Percentiles rank a stretch among this genome's conserved stretches.
These are phyloP conservation scores for Backusella liffmaniae DNA, from an alignment of 192 early-diverging fungal genomes.

Conservation along the genomic window DNA sequence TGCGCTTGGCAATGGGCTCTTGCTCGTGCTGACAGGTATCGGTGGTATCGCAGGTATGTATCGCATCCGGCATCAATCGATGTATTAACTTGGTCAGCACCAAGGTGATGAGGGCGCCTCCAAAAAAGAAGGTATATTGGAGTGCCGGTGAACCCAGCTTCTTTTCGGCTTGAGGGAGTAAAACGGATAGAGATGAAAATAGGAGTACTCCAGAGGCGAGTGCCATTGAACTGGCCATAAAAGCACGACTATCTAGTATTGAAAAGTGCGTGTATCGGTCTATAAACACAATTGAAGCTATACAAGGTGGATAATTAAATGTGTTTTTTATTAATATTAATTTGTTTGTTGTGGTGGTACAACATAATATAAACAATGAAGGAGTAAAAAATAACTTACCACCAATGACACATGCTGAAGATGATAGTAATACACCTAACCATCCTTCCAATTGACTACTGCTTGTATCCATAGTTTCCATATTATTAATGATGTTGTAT, in stretches of 20 bases:
- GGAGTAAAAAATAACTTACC: conserved; percentile 23
- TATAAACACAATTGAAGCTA: conserved; percentile 33
- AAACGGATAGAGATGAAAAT: conserved; percentile 29
- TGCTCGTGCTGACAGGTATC: conserved; percentile 6
- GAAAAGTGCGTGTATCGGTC: conserved; percentile 23
- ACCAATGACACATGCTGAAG: conserved; percentile 29
- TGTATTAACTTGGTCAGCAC: conserved; percentile 22
- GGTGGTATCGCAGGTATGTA: conserved; percentile 24
- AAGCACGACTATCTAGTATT: conserved; percentile 10
- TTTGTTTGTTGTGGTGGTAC: not conserved
- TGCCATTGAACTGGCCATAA: conserved; percentile 28
- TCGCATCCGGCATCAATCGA: conserved; percentile 26
- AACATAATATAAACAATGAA: conserved; percentile 7
- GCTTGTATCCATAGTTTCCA: not conserved
- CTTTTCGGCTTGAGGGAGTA: conserved; percentile 27
- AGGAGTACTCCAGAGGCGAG: conserved; percentile 33
- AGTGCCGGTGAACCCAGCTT: conserved; percentile 1
- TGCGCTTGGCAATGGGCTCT: not conserved
- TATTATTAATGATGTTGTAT: not conserved
- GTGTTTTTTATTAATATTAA: too few species aligned
- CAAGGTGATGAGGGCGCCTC: conserved; percentile 22
- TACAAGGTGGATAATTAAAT: too few species aligned
- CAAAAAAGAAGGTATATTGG: conserved; percentile 24
- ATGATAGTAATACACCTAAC: conserved; percentile 25
- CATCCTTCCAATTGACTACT: conserved; percentile 16